phyloP scores from a whole-genome alignment of 331 rosid species.

The Cydonia oblonga region DNA sequence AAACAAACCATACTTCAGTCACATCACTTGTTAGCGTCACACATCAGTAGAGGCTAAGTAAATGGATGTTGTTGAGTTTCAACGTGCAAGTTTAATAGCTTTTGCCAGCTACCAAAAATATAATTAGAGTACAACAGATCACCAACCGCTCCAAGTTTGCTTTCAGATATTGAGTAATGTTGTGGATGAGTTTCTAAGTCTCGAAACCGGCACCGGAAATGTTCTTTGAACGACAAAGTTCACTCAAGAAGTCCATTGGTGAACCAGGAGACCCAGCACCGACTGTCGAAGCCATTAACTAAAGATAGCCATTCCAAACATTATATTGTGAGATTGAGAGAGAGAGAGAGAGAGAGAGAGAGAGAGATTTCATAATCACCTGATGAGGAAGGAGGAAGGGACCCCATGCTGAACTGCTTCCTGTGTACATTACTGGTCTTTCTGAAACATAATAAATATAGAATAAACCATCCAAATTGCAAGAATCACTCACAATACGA shows the following conservation, averaged over 20 bases:
- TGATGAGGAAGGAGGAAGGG: slow-evolving; percentile 55
- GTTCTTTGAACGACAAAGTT: slow-evolving; percentile 44
- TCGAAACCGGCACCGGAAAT: slow-evolving; percentile 16
- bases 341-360: no score
- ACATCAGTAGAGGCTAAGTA: neutral
- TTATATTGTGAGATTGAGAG: neutral
- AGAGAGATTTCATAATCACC: slow-evolving; percentile 20
- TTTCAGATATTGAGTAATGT: neutral
- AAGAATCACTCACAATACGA: neutral
- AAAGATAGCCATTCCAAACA: slow-evolving; percentile 8
- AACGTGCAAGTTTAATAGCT: neutral
- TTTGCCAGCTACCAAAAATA: neutral
- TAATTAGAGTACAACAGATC: neutral
- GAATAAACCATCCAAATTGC: neutral
- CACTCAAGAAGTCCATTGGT: slow-evolving; percentile 55
- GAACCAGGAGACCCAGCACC: slow-evolving; percentile 26
- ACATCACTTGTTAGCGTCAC: neutral
- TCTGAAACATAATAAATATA: slow-evolving; percentile 32
- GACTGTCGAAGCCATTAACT: slow-evolving; percentile 34
- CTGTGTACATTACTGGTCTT: slow-evolving; percentile 51
- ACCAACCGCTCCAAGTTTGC: neutral
- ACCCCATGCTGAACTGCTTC: slow-evolving; percentile 45
- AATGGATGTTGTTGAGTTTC: neutral
- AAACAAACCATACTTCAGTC: neutral
- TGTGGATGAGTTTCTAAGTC: slow-evolving; percentile 5